phyloP scores from a whole-genome alignment of 192 early-diverging fungal species.

The Piromyces finnis region DNA sequence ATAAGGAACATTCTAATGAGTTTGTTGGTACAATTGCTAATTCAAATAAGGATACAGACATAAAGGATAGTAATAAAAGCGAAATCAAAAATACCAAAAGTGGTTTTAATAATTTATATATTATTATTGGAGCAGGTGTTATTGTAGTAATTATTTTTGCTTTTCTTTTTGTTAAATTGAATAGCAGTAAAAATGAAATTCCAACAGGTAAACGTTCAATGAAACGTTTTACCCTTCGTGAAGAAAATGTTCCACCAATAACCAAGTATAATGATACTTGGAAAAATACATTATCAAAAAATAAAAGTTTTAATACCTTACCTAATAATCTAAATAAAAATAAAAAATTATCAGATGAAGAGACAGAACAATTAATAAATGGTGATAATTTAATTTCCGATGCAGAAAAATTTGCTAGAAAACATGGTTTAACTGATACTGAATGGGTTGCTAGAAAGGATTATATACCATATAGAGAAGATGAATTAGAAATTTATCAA shows the following conservation, averaged over 20 bases:
- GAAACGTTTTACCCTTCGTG: background rate
- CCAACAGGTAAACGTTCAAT: background rate
- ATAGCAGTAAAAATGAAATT: background rate
- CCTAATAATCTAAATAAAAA: background rate
- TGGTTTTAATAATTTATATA: no score
- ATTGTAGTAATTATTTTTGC: background rate
- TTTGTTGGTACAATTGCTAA: no score
- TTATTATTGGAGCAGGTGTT: background rate
- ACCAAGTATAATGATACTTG: background rate
- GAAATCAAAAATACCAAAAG: no score
- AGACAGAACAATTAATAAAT: background rate
- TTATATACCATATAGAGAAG: background rate
- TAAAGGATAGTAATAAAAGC: no score
- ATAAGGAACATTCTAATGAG: no score
- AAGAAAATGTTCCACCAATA: background rate
- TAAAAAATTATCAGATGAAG: background rate
- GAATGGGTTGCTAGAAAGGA: background rate
- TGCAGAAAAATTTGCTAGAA: background rate
- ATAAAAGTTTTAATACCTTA: background rate
- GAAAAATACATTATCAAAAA: background rate
- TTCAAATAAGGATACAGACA: no score
- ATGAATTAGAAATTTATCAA: background rate
- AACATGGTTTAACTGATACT: background rate
- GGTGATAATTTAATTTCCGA: background rate
- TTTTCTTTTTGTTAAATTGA: background rate